A percentile compares a stretch with the other conserved stretches of the same genome.
phyloP scores from a whole-genome alignment of 2,329 filamentous ascomycete genomes.

The Leptosphaerulina australis region DNA sequence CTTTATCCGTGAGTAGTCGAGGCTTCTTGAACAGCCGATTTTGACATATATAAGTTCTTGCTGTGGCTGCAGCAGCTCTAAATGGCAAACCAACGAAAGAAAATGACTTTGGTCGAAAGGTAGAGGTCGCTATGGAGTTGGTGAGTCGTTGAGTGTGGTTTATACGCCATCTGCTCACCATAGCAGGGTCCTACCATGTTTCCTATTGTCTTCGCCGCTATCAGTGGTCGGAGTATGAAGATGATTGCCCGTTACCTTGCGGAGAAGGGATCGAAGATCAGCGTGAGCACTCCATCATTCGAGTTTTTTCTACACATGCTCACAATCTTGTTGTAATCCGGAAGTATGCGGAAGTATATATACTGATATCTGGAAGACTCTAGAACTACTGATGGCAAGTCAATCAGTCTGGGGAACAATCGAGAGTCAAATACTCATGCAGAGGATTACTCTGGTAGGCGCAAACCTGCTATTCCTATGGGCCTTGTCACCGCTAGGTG shows the following conservation, averaged over 20 bases:
- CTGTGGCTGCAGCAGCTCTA: constrained; percentile 27
- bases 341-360: too few relatives aligned
- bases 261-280: constrained; percentile 40
- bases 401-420: constrained; percentile 48
- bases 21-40: too few relatives aligned
- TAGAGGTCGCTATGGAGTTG: constrained; percentile 35
- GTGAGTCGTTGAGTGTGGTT: constrained; percentile 16
- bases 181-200: constrained; percentile 44
- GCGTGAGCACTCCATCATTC: constrained; percentile 27
- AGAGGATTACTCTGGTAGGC: constrained; percentile 39
- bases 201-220: constrained; percentile 47
- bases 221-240: constrained; percentile 44
- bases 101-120: constrained; percentile 35
- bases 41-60: constrained; percentile 33
- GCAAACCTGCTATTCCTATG: constrained; percentile 43
- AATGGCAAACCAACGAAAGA: constrained; percentile 34
- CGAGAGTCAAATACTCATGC: constrained; percentile 44
- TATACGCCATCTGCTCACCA: not conserved
- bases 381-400: constrained; percentile 46
- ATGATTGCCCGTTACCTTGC: constrained; percentile 45
- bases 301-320: too few relatives aligned
- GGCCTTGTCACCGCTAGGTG: constrained; percentile 46
- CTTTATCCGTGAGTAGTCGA: constrained; percentile 40
- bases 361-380: too few relatives aligned
- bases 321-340: too few relatives aligned